Percentiles rank a stretch among this genome's conserved stretches.
Evolutionary conservation across 805 yeast species (phyloP).

Genomic region (Candida sithepensis): DNA sequence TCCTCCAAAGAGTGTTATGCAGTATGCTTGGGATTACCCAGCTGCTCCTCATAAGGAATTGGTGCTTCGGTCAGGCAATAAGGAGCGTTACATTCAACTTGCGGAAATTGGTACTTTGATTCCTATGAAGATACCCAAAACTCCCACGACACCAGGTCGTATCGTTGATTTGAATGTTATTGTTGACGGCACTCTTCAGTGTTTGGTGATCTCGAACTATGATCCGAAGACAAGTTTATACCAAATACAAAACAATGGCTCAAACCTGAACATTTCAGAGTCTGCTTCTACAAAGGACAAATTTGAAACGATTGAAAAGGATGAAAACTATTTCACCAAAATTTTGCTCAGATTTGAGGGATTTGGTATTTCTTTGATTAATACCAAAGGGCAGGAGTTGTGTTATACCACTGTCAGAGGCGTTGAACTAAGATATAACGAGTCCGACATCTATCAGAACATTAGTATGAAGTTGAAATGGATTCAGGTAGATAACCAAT

Average conservation of each 20-base stretch:
- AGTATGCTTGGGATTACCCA: slow-evolving; percentile 97
- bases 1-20: slow-evolving; percentile 93
- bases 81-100: slow-evolving; percentile 74
- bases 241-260: slow-evolving; percentile 40
- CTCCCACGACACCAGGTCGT: slow-evolving; percentile 33
- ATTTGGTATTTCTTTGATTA: slow-evolving; percentile 80
- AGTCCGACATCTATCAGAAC: slow-evolving; percentile 80
- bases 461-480: slow-evolving; percentile 80
- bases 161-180: slow-evolving; percentile 87
- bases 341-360: slow-evolving; percentile 73
- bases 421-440: slow-evolving; percentile 73
- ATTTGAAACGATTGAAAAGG: slow-evolving; percentile 54
- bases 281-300: slow-evolving; percentile 34
- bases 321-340: slow-evolving; percentile 49
- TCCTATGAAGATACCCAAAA: slow-evolving; percentile 73
- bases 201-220: slow-evolving; percentile 77
- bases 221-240: slow-evolving; percentile 77
- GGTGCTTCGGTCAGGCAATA: slow-evolving; percentile 64
- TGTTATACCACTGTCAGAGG: slow-evolving; percentile 83
- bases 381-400: slow-evolving; percentile 66
- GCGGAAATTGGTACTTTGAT: slow-evolving; percentile 90
- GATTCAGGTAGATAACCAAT: slow-evolving; percentile 91
- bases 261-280: slow-evolving; percentile 23
- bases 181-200: slow-evolving; percentile 95
- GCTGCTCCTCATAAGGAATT: slow-evolving; percentile 83